phyloP scores from a whole-genome alignment of 768 basidiomycete genomes.

The Cyathus striatus region DNA sequence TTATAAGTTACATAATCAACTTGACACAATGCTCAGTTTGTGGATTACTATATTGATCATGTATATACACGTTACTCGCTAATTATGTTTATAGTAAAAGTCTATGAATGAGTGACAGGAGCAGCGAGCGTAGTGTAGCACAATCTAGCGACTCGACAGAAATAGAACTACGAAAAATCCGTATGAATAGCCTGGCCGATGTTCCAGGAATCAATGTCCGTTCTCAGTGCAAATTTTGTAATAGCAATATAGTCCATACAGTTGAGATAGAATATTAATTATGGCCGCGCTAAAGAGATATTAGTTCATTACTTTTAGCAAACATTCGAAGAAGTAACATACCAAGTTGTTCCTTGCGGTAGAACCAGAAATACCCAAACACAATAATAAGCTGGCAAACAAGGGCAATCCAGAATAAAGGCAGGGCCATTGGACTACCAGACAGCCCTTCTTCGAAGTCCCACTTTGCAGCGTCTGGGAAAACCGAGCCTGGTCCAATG shows the following conservation, averaged over 20 bases:
- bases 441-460: slow-evolving; percentile 68
- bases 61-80: neutral
- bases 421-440: slow-evolving; percentile 78
- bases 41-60: neutral
- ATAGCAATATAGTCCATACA: slow-evolving; percentile 7
- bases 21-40: neutral
- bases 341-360: slow-evolving; percentile 91
- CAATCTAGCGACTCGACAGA: neutral
- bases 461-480: slow-evolving; percentile 91
- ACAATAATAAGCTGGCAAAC: slow-evolving; percentile 81
- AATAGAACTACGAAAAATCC: neutral
- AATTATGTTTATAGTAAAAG: too few relatives aligned
- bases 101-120: slow-evolving; percentile 1
- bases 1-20: neutral
- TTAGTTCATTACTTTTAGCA: slow-evolving; percentile 1
- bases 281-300: slow-evolving; percentile 28
- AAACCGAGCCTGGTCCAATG: slow-evolving; percentile 86
- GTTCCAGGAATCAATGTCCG: slow-evolving; percentile 2
- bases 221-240: slow-evolving; percentile 5
- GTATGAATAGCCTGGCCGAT: neutral
- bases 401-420: slow-evolving; percentile 86
- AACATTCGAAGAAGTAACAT: slow-evolving; percentile 21
- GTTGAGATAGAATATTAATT: slow-evolving; percentile 13
- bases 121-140: neutral
- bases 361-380: slow-evolving; percentile 94